A percentile compares a stretch with the other conserved stretches of the same genome.
These are phyloP conservation scores for Solanum microdontum DNA, from an alignment of 257 asterid genomes.

Conservation along the genomic window DNA sequence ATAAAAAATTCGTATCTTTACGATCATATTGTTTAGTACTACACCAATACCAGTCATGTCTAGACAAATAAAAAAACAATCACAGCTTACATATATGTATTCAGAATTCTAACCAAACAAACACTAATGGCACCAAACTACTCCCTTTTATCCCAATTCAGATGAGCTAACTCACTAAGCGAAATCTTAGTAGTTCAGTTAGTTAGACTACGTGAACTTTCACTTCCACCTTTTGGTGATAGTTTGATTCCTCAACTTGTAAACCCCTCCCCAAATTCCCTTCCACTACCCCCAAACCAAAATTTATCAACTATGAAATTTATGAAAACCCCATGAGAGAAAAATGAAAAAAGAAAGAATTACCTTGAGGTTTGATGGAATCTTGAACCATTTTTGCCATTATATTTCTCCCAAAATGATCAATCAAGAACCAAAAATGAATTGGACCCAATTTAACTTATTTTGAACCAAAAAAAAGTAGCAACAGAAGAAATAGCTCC, in stretches of 20 bases:
- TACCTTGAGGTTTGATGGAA: slow-evolving; percentile 55
- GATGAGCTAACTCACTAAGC: too few relatives aligned
- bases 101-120: background rate
- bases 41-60: background rate
- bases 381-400: slow-evolving; percentile 40
- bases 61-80: background rate
- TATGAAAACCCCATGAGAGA: background rate
- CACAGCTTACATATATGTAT: too few relatives aligned
- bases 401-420: slow-evolving; percentile 2
- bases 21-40: background rate
- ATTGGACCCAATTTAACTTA: background rate
- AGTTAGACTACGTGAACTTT: too few relatives aligned
- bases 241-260: too few relatives aligned
- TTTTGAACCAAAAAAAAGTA: background rate
- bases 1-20: background rate
- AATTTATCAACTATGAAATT: background rate
- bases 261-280: too few relatives aligned
- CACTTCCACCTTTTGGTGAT: too few relatives aligned
- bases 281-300: background rate
- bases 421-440: background rate
- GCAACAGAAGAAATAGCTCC: background rate
- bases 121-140: background rate
- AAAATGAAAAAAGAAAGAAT: background rate
- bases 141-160: too few relatives aligned
- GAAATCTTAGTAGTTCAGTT: too few relatives aligned